These are phyloP conservation scores for Zalaria obscura DNA, from an alignment of 2,329 filamentous ascomycete genomes.

Conservation along the genomic window DNA sequence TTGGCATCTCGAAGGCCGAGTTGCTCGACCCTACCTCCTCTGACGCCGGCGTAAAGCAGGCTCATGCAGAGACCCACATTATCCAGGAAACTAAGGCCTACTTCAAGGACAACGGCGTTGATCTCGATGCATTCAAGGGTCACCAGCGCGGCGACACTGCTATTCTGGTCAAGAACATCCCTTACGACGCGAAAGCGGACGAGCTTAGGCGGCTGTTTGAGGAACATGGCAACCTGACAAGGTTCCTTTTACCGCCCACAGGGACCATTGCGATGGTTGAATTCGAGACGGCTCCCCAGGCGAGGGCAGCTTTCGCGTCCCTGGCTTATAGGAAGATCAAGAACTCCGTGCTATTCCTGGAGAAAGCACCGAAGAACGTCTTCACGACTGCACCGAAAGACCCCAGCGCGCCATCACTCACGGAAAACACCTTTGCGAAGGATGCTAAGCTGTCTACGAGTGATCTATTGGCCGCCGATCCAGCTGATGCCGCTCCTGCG, in stretches of 20 bases:
- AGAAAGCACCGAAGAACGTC: conserved; percentile 79
- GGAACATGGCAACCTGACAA: conserved; percentile 67
- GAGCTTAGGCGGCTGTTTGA: conserved; percentile 73
- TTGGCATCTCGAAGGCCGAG: conserved; percentile 83
- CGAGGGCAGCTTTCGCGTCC: conserved; percentile 68
- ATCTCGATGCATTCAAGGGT: conserved; percentile 81
- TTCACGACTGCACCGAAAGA: conserved; percentile 35
- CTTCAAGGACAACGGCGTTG: conserved; percentile 75
- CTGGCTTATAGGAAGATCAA: conserved; percentile 84
- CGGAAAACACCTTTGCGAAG: conserved; percentile 13
- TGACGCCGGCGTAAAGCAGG: conserved; percentile 90
- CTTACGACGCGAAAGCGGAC: conserved; percentile 64
- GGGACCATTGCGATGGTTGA: conserved; percentile 91
- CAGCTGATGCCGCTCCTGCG: conserved; percentile 37
- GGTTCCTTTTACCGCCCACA: conserved; percentile 80
- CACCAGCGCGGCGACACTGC: conserved; percentile 71
- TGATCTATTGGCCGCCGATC: conserved; percentile 43
- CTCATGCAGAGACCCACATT: conserved; percentile 86
- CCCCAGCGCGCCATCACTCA: conserved; percentile 10
- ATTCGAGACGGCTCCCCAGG: conserved; percentile 65
- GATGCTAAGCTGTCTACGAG: conserved; percentile 49
- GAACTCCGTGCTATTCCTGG: conserved; percentile 80
- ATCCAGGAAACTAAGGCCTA: conserved; percentile 95
- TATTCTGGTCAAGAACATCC: conserved; percentile 90
- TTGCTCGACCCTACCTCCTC: conserved; percentile 89